phyloP scores from a whole-genome alignment of 2,329 filamentous ascomycete species.

The Aspergillus uvarum region DNA sequence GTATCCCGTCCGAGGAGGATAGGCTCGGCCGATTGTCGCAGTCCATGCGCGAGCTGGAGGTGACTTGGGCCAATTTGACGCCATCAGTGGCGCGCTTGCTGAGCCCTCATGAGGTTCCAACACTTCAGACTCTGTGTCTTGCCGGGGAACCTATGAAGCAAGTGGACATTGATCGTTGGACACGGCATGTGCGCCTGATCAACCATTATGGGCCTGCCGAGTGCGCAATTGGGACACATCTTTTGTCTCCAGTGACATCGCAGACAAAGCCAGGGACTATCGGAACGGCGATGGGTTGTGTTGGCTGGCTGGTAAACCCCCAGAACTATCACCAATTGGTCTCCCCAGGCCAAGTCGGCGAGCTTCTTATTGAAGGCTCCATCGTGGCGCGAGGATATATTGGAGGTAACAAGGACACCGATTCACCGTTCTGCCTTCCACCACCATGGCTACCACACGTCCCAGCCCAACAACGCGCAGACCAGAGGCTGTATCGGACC shows the following conservation, averaged over 20 bases:
- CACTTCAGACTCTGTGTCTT: slow-evolving; percentile 34
- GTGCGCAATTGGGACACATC: slow-evolving; percentile 5
- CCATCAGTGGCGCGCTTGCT: slow-evolving; percentile 49
- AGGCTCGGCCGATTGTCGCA: slow-evolving; percentile 42
- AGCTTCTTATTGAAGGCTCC: slow-evolving; percentile 36
- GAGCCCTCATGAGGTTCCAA: slow-evolving; percentile 33
- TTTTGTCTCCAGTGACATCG: no score
- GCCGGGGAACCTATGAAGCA: slow-evolving; percentile 38
- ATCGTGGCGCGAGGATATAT: slow-evolving; percentile 25
- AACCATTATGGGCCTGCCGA: slow-evolving; percentile 26
- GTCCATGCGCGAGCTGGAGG: slow-evolving; percentile 37
- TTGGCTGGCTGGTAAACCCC: slow-evolving; percentile 4
- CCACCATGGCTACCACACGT: no score
- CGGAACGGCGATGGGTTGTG: no score
- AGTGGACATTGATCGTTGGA: slow-evolving; percentile 15
- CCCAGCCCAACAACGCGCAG: no score
- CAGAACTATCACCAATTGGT: slow-evolving; percentile 7
- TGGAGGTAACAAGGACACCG: no score
- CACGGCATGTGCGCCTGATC: background rate
- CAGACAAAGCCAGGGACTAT: no score
- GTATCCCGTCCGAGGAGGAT: slow-evolving; percentile 44
- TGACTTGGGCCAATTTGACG: slow-evolving; percentile 55
- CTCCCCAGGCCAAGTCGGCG: slow-evolving; percentile 24
- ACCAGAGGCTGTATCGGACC: no score
- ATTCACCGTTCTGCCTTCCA: no score